Percentiles rank a stretch among this genome's conserved stretches.
phyloP scores from a whole-genome alignment of 2,329 filamentous ascomycete species.

The Teratosphaeria epicoccoides region DNA sequence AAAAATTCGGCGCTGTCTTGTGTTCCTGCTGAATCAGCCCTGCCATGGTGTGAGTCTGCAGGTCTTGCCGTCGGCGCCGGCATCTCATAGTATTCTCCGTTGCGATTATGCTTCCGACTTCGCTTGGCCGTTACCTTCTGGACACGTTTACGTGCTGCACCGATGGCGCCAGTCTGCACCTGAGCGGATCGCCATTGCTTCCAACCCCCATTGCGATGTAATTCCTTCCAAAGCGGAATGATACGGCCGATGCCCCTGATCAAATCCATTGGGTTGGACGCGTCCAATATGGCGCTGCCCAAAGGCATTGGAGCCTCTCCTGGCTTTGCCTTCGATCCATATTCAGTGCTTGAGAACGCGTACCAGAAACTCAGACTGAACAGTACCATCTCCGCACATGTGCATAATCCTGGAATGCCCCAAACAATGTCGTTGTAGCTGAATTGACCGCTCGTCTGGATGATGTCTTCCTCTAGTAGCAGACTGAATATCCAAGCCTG shows the following conservation, averaged over 20 bases:
- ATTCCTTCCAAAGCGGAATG: conserved; percentile 2
- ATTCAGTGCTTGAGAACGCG: conserved; percentile 16
- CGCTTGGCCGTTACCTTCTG: background rate
- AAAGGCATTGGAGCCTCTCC: conserved; percentile 7
- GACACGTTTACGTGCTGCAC: background rate
- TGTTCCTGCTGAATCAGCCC: background rate
- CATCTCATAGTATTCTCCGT: background rate
- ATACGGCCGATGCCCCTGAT: conserved; percentile 7
- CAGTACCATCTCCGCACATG: conserved; percentile 17
- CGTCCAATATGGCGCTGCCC: conserved; percentile 7
- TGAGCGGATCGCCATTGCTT: conserved; percentile 3
- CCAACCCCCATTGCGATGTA: conserved; percentile 5
- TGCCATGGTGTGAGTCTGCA: background rate
- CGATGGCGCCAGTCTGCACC: background rate
- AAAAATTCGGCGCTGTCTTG: background rate
- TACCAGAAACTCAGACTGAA: conserved; percentile 20
- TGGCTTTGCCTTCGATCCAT: conserved; percentile 8
- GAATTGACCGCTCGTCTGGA: conserved; percentile 12
- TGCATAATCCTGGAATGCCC: conserved; percentile 15
- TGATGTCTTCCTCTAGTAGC: conserved; percentile 14
- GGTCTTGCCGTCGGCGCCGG: background rate
- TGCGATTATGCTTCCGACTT: background rate
- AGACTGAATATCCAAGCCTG: conserved; percentile 19
- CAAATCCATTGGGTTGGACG: conserved; percentile 8
- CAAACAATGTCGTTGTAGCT: conserved; percentile 19